Percentiles rank a stretch among this genome's conserved stretches.
These are phyloP conservation scores for Wickerhamomyces ciferrii DNA, from an alignment of 805 yeast genomes.

Conservation along the genomic window DNA sequence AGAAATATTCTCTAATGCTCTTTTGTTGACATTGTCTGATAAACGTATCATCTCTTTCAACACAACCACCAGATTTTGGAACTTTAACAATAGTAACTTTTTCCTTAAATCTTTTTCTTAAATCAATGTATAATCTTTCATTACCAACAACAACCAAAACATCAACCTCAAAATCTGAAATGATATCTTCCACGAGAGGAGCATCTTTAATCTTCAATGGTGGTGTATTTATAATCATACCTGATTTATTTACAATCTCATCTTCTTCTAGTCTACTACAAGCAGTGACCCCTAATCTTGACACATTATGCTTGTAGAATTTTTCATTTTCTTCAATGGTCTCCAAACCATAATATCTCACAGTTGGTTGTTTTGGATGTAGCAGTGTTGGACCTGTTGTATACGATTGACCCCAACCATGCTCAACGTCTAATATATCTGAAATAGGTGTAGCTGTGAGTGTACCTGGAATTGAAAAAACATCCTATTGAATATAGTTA, in stretches of 20 bases:
- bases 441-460: conserved; percentile 79
- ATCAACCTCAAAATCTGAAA: conserved; percentile 54
- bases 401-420: conserved; percentile 72
- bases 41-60: conserved; percentile 66
- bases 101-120: conserved; percentile 44
- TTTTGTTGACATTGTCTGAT: conserved; percentile 69
- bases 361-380: conserved; percentile 89
- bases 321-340: conserved; percentile 44
- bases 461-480: conserved; percentile 76
- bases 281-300: conserved; percentile 28
- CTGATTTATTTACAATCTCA: conserved; percentile 37
- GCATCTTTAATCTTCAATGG: conserved; percentile 46
- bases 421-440: conserved; percentile 74
- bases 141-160: conserved; percentile 68
- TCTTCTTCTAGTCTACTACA: conserved; percentile 47
- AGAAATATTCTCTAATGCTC: conserved; percentile 81
- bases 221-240: conserved; percentile 74
- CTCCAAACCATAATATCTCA: conserved; percentile 73
- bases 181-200: conserved; percentile 47
- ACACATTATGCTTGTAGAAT: conserved; percentile 19
- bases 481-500: conserved; percentile 31
- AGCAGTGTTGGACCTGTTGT: conserved; percentile 72
- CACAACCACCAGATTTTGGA: conserved; percentile 71
- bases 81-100: conserved; percentile 45
- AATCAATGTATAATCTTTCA: conserved; percentile 62